Conservation (phyloP, 2,329 filamentous ascomycete species). For the Microthyrium microscopicum region DNA sequence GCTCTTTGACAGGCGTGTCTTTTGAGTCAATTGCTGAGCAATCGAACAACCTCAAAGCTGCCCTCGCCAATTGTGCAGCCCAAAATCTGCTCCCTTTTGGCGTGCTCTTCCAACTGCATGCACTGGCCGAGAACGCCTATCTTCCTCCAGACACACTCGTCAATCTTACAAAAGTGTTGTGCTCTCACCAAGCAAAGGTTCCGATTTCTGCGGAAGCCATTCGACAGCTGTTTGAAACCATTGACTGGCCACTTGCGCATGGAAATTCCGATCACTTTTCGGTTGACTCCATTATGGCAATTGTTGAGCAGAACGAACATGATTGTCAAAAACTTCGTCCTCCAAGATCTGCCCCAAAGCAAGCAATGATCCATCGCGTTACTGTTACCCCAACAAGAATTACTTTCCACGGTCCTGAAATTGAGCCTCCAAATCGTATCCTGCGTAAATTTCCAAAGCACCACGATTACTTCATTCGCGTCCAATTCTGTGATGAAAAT, state of each 20-base stretch:
- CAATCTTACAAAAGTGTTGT: slow-evolving; percentile 4
- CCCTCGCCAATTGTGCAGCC: no score
- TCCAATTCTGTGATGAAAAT: slow-evolving; percentile 60
- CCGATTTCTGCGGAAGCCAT: slow-evolving; percentile 28
- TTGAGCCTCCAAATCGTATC: slow-evolving; percentile 50
- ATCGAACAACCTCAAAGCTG: no score
- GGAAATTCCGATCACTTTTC: neutral
- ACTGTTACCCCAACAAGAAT: slow-evolving; percentile 23
- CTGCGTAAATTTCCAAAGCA: slow-evolving; percentile 46
- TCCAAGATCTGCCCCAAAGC: neutral
- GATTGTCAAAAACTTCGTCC: neutral
- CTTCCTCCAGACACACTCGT: slow-evolving; percentile 2
- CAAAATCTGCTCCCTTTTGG: slow-evolving; percentile 6
- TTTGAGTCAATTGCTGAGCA: no score
- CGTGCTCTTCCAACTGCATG: slow-evolving; percentile 7
- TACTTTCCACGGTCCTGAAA: slow-evolving; percentile 29
- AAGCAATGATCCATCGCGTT: slow-evolving; percentile 16
- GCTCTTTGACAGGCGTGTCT: no score
- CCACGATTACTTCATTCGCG: slow-evolving; percentile 49
- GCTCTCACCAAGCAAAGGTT: slow-evolving; percentile 21
- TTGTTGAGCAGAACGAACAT: no score
- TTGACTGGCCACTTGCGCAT: slow-evolving; percentile 1
- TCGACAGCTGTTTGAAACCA: neutral
- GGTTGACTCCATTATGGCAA: neutral
- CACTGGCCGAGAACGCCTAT: slow-evolving; percentile 2